Percentiles rank a stretch among this genome's conserved stretches.
Evolutionary conservation across 208 protist genomes (phyloP).

Genomic region (Polymyxa betae): DNA sequence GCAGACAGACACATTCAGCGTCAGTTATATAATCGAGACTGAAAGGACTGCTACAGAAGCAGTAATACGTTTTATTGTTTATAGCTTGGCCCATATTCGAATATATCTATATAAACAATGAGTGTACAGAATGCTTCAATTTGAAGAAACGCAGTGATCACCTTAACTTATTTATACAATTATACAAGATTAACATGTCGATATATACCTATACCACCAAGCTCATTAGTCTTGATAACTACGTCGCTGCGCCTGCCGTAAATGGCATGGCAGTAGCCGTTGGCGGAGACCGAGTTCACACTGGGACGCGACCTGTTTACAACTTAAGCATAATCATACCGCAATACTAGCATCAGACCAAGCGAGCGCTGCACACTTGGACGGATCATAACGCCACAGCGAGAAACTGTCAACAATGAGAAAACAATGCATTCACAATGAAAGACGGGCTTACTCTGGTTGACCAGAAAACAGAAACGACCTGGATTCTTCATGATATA

Average conservation of each 20-base stretch:
- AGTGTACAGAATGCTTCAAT: no score
- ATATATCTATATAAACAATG: no score
- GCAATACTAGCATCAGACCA: not conserved
- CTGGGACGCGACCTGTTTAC: not conserved
- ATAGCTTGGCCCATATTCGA: no score
- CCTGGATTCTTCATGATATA: not conserved
- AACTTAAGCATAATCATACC: not conserved
- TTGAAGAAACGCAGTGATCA: no score
- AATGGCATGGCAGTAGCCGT: not conserved
- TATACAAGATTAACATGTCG: no score
- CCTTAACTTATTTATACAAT: no score
- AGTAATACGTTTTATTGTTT: no score
- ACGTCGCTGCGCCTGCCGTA: not conserved
- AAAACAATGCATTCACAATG: not conserved
- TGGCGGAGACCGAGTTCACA: not conserved
- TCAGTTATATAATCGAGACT: no score
- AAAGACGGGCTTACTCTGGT: not conserved
- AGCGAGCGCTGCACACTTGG: not conserved
- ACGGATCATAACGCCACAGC: not conserved
- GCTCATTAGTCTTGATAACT: conserved; percentile 46
- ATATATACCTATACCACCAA: conserved; percentile 14
- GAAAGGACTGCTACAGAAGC: no score
- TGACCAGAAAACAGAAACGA: not conserved
- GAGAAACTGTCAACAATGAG: not conserved
- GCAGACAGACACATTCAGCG: no score